Conservation (phyloP, 805 yeast genomes). For the Schwanniomyces yamadae region DNA sequence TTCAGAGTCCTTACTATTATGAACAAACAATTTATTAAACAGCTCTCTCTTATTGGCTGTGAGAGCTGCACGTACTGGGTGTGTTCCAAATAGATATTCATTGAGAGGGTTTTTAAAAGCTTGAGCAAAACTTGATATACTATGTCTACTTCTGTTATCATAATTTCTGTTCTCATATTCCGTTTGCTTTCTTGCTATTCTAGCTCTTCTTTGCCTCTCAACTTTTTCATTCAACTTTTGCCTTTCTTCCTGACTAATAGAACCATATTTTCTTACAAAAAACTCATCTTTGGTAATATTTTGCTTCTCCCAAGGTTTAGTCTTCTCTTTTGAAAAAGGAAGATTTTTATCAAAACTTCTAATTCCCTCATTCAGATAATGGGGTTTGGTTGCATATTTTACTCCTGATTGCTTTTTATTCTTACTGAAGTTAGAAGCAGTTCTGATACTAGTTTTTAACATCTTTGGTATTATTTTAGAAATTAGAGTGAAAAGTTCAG, state of each 20-base stretch:
- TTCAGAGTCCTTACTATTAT: constrained; percentile 38
- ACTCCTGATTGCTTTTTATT: constrained; percentile 4
- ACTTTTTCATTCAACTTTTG: constrained; percentile 28
- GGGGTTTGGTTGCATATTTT: constrained; percentile 9
- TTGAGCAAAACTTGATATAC: constrained; percentile 3
- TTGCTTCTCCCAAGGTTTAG: constrained; percentile 37
- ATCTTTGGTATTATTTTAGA: background rate
- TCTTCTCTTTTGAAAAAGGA: constrained; percentile 15
- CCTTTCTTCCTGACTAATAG: constrained; percentile 25
- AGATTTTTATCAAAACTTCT: constrained; percentile 26
- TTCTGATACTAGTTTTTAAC: constrained; percentile 7
- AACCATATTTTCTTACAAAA: constrained; percentile 35
- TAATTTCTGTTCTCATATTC: constrained; percentile 13
- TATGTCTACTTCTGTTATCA: constrained; percentile 1
- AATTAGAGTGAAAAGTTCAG: too few relatives aligned
- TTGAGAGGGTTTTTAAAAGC: constrained; percentile 43
- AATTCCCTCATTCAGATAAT: constrained; percentile 8
- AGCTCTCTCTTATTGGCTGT: constrained; percentile 51
- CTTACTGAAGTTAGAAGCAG: constrained; percentile 4
- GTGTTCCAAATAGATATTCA: constrained; percentile 76
- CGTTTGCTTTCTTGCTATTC: constrained; percentile 22
- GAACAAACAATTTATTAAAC: constrained; percentile 50
- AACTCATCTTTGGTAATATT: constrained; percentile 40
- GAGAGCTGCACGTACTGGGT: constrained; percentile 72
- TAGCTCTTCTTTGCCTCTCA: constrained; percentile 27